These are phyloP conservation scores for Fusarium lateritium DNA, from an alignment of 2,329 filamentous ascomycete species.

Conservation along the genomic window DNA sequence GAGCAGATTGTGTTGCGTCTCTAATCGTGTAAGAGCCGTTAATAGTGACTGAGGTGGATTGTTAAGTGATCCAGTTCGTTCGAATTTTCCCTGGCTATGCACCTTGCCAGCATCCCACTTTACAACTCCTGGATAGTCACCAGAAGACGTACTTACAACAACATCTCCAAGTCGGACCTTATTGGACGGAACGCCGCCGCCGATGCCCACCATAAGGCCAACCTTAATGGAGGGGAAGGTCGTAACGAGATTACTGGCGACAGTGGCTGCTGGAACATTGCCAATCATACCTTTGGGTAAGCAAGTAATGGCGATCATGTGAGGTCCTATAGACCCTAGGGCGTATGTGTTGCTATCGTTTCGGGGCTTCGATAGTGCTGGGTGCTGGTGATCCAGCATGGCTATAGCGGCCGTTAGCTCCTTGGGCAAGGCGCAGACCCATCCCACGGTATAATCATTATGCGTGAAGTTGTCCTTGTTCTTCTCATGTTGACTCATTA, in stretches of 20 bases:
- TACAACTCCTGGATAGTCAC: too few species aligned
- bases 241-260: not conserved
- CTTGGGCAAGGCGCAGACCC: constrained; percentile 25
- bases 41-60: too few species aligned
- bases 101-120: too few species aligned
- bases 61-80: too few species aligned
- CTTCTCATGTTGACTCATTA: too few species aligned
- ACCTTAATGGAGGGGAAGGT: not conserved
- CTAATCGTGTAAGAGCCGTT: too few species aligned
- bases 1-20: too few species aligned
- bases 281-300: not conserved
- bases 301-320: not conserved
- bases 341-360: constrained; percentile 18
- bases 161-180: not conserved
- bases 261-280: not conserved
- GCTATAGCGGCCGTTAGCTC: constrained; percentile 15
- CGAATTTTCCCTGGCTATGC: too few species aligned
- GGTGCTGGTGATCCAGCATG: constrained; percentile 16
- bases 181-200: fast-evolving
- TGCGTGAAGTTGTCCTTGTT: too few species aligned
- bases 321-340: not conserved
- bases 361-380: not conserved
- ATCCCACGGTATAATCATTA: constrained; percentile 14
- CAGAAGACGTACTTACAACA: not conserved
- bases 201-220: not conserved